Conservation (phyloP, 2,329 filamentous ascomycete genomes). For the Nectriaceae sp. region DNA sequence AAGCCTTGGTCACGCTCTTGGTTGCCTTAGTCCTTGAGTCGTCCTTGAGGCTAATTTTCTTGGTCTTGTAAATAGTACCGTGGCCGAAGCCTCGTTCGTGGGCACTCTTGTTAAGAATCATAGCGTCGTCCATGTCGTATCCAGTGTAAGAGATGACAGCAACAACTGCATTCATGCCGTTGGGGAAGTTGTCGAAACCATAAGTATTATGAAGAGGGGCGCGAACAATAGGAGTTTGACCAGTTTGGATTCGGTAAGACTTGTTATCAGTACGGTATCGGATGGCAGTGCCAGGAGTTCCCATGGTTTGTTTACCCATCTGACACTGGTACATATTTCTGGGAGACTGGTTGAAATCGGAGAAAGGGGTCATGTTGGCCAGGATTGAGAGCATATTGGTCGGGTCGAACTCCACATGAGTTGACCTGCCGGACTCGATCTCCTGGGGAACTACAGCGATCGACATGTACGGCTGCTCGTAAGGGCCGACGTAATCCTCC, state of each 20-base stretch:
- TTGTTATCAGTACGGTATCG: conserved; percentile 96
- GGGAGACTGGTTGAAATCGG: conserved; percentile 97
- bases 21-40: conserved; percentile 67
- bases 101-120: conserved; percentile 98
- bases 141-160: conserved; percentile 98
- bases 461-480: conserved; percentile 98
- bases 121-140: conserved; percentile 99
- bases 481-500: conserved; percentile 85
- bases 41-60: conserved; percentile 84
- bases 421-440: conserved; percentile 83
- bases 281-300: conserved; percentile 84
- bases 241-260: conserved; percentile 89
- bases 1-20: conserved; percentile 76
- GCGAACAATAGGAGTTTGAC: conserved; percentile 91
- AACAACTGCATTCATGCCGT: conserved; percentile 92
- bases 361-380: conserved; percentile 98
- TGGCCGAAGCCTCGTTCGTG: conserved; percentile 95
- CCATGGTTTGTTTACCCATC: conserved; percentile 99
- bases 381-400: conserved; percentile 98
- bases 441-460: conserved; percentile 91
- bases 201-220: conserved; percentile 94
- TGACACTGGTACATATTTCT: conserved; percentile 99
- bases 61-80: conserved; percentile 97
- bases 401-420: conserved; percentile 90
- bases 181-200: conserved; percentile 96